Evolutionary conservation across 257 asterid species (phyloP).

Genomic region (Nicotiana noctiflora): DNA sequence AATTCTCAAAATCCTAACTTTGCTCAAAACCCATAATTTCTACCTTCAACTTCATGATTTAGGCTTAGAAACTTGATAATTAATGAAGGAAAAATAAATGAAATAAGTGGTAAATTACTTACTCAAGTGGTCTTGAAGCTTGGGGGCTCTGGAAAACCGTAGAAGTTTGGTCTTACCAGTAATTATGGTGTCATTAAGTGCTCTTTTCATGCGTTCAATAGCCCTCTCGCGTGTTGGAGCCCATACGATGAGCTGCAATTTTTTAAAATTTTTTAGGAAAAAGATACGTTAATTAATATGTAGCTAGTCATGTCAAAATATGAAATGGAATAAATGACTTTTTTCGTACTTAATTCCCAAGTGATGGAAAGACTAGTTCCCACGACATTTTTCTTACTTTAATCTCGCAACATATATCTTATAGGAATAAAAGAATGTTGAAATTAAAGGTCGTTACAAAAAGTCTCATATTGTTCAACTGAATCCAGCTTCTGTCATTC

Average conservation of each 20-base stretch:
- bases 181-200: slow-evolving; percentile 84
- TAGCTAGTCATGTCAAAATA: too few species aligned
- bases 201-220: slow-evolving; percentile 95
- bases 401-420: background rate
- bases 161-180: slow-evolving; percentile 45
- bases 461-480: too few species aligned
- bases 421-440: background rate
- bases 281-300: too few species aligned
- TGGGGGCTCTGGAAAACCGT: background rate
- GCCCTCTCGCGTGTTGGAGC: slow-evolving; percentile 97
- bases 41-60: too few species aligned
- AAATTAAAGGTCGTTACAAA: background rate
- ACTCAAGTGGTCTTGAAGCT: too few species aligned
- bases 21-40: too few species aligned
- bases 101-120: too few species aligned
- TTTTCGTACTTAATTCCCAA: background rate
- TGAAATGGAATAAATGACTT: background rate
- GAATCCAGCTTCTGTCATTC: too few species aligned
- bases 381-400: background rate
- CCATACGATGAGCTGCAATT: slow-evolving; percentile 55
- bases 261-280: background rate
- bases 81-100: too few species aligned
- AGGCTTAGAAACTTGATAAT: too few species aligned
- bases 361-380: background rate
- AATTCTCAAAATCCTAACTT: too few species aligned